Conservation (phyloP, 495 filamentous ascomycete genomes). For the Entonaema liquescens region DNA sequence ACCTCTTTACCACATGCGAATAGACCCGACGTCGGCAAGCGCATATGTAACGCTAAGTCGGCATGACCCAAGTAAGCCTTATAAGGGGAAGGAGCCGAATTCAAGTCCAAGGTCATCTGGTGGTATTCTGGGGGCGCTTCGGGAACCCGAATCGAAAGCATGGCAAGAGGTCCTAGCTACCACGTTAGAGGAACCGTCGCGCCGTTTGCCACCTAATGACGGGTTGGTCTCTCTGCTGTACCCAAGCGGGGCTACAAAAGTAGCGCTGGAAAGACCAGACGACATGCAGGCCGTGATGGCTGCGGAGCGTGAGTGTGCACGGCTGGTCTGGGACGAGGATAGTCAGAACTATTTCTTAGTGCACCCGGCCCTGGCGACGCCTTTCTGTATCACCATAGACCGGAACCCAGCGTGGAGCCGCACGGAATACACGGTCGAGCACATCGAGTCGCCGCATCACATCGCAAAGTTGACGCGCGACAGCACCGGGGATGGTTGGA, state of each 20-base stretch:
- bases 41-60: constrained; percentile 61
- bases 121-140: constrained; percentile 52
- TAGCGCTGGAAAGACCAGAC: constrained; percentile 73
- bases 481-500: constrained; percentile 59
- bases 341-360: constrained; percentile 72
- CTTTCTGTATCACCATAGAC: constrained; percentile 63
- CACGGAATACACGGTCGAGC: constrained; percentile 70
- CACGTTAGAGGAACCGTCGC: constrained; percentile 64
- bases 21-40: constrained; percentile 64
- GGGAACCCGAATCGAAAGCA: constrained; percentile 52
- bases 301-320: constrained; percentile 75
- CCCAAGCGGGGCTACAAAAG: constrained; percentile 72
- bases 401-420: constrained; percentile 61
- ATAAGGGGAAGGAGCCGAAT: constrained; percentile 46
- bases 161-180: constrained; percentile 67
- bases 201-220: constrained; percentile 68
- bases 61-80: constrained; percentile 62
- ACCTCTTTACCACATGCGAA: constrained; percentile 61
- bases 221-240: constrained; percentile 79
- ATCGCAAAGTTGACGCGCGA: constrained; percentile 61
- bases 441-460: constrained; percentile 63
- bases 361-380: constrained; percentile 71
- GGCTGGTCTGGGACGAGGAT: constrained; percentile 73
- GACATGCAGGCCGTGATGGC: constrained; percentile 67
- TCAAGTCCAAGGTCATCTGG: constrained; percentile 29